Percentiles rank a stretch among this genome's conserved stretches.
Evolutionary conservation across 495 filamentous ascomycete genomes (phyloP).

Genomic region (Hypoxylon perforatum): DNA sequence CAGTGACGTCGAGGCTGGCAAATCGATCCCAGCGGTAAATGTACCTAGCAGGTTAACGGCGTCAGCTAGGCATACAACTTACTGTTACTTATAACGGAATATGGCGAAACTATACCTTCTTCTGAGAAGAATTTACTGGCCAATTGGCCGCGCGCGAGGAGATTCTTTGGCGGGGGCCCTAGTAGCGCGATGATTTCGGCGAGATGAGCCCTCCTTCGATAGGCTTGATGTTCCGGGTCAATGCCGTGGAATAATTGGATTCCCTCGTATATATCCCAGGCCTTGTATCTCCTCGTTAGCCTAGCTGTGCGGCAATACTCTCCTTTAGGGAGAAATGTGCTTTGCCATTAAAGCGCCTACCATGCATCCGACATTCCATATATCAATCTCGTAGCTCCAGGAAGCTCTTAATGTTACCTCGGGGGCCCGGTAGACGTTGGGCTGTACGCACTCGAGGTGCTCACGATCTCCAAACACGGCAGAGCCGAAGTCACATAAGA

Average conservation of each 20-base stretch:
- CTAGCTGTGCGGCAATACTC: too few relatives aligned
- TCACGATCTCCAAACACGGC: constrained; percentile 47
- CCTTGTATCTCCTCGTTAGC: too few relatives aligned
- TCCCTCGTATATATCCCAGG: constrained; percentile 64
- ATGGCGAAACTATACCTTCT: too few relatives aligned
- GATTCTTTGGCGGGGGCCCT: constrained; percentile 55
- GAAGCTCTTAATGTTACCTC: constrained; percentile 59
- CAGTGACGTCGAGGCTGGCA: constrained; percentile 44
- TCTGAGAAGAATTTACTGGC: constrained; percentile 55
- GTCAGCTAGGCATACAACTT: neutral
- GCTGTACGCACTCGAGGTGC: constrained; percentile 40
- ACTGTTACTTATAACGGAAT: too few relatives aligned
- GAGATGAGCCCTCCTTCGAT: constrained; percentile 57
- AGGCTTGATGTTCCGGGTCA: constrained; percentile 55
- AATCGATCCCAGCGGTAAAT: constrained; percentile 46
- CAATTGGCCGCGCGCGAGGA: too few relatives aligned
- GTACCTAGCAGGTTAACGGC: constrained; percentile 37
- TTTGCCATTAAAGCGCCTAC: constrained; percentile 45
- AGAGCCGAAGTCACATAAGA: constrained; percentile 62
- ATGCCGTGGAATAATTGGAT: constrained; percentile 57
- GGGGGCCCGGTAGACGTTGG: constrained; percentile 57
- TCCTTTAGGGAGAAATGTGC: neutral
- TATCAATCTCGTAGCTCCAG: constrained; percentile 61
- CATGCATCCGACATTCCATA: constrained; percentile 64
- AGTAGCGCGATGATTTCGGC: constrained; percentile 59